phyloP scores from a whole-genome alignment of 2,329 filamentous ascomycete species.

The Exophiala sp. region DNA sequence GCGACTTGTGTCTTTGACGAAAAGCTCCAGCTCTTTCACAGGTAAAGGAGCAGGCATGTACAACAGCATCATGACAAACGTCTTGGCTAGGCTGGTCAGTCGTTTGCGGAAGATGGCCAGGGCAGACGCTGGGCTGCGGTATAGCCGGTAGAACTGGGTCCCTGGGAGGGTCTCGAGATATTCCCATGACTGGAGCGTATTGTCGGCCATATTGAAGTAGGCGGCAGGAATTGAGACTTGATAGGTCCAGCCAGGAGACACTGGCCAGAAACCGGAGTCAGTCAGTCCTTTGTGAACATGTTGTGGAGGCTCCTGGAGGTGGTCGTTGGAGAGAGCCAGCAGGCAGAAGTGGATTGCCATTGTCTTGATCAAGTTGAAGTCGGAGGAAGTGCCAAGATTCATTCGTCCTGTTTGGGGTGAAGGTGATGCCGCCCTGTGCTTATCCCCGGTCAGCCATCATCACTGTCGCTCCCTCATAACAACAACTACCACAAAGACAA shows the following conservation, averaged over 20 bases:
- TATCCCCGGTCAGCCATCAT: no score
- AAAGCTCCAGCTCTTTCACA: slow-evolving; percentile 73
- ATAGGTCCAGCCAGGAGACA: no score
- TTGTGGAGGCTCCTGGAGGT: no score
- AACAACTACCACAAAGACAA: no score
- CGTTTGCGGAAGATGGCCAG: slow-evolving; percentile 96
- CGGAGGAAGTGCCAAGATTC: no score
- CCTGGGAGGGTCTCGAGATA: slow-evolving; percentile 90
- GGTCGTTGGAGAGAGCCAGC: background rate
- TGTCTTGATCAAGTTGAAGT: background rate
- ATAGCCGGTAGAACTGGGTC: slow-evolving; percentile 82
- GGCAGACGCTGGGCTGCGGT: slow-evolving; percentile 91
- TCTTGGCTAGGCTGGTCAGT: slow-evolving; percentile 90
- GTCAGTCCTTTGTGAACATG: no score
- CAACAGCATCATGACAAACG: slow-evolving; percentile 88
- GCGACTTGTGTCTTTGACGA: slow-evolving; percentile 67
- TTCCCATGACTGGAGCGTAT: slow-evolving; percentile 61
- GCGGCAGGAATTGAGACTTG: no score
- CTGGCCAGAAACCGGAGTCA: no score
- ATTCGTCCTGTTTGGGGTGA: no score
- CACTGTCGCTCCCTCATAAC: no score
- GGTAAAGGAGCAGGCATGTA: slow-evolving; percentile 79
- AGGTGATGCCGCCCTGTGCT: no score
- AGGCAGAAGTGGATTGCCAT: no score
- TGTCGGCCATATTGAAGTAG: slow-evolving; percentile 18